A percentile compares a stretch with the other conserved stretches of the same genome.
Evolutionary conservation across 2,329 filamentous ascomycete species (phyloP).

Genomic region (Pseudocercospora musae): DNA sequence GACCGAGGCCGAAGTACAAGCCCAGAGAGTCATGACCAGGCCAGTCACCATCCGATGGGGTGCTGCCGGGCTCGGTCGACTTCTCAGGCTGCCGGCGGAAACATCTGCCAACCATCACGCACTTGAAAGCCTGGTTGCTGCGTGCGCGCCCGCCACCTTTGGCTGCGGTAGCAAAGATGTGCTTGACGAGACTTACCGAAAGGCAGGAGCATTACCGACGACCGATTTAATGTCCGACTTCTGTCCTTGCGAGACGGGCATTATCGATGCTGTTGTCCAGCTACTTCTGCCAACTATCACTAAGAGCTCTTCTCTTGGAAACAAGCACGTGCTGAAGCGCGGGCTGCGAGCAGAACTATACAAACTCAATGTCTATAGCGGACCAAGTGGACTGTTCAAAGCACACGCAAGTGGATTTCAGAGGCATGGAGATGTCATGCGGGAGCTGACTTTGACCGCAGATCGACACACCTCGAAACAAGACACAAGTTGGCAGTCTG

Average conservation of each 20-base stretch:
- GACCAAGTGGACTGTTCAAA: constrained; percentile 6
- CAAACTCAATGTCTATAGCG: constrained; percentile 11
- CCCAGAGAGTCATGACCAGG: constrained; percentile 8
- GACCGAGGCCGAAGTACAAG: background rate
- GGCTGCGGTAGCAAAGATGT: constrained; percentile 46
- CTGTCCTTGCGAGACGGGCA: constrained; percentile 39
- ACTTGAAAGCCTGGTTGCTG: constrained; percentile 8
- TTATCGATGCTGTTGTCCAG: constrained; percentile 51
- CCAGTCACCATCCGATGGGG: constrained; percentile 14
- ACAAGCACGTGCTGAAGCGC: background rate
- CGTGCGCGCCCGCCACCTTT: constrained; percentile 48
- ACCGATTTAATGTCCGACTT: constrained; percentile 37
- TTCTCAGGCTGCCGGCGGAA: background rate
- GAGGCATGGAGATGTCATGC: background rate
- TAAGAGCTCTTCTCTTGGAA: background rate
- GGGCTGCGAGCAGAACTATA: constrained; percentile 9
- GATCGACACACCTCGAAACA: constrained; percentile 6
- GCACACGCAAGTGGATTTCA: background rate
- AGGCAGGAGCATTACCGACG: constrained; percentile 51
- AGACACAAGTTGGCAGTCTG: constrained; percentile 4
- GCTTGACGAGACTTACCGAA: constrained; percentile 51
- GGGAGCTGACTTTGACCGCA: background rate
- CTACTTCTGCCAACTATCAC: constrained; percentile 39
- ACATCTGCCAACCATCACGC: background rate
- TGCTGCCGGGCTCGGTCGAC: background rate